These are phyloP conservation scores for Cenchrus fungigraminus DNA, from an alignment of 176 grass and related monocot species.

Conservation along the genomic window DNA sequence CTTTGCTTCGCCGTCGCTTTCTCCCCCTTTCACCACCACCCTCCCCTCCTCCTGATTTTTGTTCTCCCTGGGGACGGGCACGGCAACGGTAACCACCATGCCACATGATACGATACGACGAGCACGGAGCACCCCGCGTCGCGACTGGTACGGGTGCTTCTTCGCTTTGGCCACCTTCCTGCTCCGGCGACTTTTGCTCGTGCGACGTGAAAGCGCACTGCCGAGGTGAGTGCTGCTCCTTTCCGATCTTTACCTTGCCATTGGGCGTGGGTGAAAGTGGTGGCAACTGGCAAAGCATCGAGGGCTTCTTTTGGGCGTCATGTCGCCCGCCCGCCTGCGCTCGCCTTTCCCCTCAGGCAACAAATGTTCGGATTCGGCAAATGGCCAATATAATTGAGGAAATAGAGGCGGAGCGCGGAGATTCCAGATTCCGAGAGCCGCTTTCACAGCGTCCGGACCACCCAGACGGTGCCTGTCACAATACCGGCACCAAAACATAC, in stretches of 20 bases:
- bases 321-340: neutral
- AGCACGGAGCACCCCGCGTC: neutral
- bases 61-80: too few relatives aligned
- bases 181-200: conserved; percentile 35
- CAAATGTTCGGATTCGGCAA: conserved; percentile 64
- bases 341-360: conserved; percentile 25
- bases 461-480: conserved; percentile 43
- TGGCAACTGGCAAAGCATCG: conserved; percentile 14
- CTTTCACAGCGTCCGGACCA: conserved; percentile 40
- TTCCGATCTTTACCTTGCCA: conserved; percentile 32
- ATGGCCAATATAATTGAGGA: conserved; percentile 59
- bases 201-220: conserved; percentile 28
- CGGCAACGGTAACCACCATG: neutral
- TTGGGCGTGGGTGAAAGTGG: conserved; percentile 29
- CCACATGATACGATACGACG: neutral
- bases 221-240: conserved; percentile 12
- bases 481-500: conserved; percentile 23
- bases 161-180: too few relatives aligned
- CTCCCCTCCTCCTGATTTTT: neutral
- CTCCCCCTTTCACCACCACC: conserved; percentile 30
- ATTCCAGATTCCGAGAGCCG: conserved; percentile 51
- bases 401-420: conserved; percentile 44
- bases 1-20: conserved; percentile 35
- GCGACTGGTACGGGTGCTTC: neutral
- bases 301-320: conserved; percentile 56